Base-by-base conservation (phyloP, 2,329 filamentous ascomycete species). In the Monosporascus sp. region DNA sequence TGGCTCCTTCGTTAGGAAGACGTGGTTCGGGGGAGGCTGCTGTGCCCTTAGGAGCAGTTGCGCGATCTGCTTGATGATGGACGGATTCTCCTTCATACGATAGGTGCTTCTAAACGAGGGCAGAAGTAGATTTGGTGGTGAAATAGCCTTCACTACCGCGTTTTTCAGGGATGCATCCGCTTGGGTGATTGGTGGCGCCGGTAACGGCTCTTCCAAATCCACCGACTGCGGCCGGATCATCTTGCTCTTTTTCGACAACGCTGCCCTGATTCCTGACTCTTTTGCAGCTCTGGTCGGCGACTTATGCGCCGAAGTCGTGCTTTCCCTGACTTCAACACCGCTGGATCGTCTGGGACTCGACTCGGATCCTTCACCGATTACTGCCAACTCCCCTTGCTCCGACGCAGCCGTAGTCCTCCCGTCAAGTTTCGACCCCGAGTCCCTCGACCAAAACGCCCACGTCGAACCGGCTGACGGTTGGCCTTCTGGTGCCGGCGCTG, bases 401-500 rank as follows among this genome's bases (percentile, higher is more conserved):
- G 64, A 72, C 2, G 64, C 36, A 16, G 56, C 38, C 6, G 55
- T 41, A 11, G 64, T 52, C 48, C 71, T 72, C 1, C 62, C 66
- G 3, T 62, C 62, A 9, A 68, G 60, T 41, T 70, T 73, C 7
- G 73, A 66, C 1, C 69, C 60, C 2, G 76, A 69, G 59, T 86
- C 84, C 46, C 79, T 82, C 16, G 86, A 90, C 88, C 88, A 93
- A 60, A 93, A 92, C 0, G 86, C 88, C 89, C 89, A 93, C 0
- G 86, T 88, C 0, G 88, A 87, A 14, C 81, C 82, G 19, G 76
- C 74, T 17, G 78, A 73, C 5, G 77, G 77, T n/a, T 52, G 70
- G 56, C 34, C 66, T 52, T 37, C 53, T 54, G 45, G 55, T 48
- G 45, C 41, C 26, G 58, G 46, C 36, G 64, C 56, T 8, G 67